Evolutionary conservation across 2,329 filamentous ascomycete species (phyloP).

Genomic region (Amauroascus niger): DNA sequence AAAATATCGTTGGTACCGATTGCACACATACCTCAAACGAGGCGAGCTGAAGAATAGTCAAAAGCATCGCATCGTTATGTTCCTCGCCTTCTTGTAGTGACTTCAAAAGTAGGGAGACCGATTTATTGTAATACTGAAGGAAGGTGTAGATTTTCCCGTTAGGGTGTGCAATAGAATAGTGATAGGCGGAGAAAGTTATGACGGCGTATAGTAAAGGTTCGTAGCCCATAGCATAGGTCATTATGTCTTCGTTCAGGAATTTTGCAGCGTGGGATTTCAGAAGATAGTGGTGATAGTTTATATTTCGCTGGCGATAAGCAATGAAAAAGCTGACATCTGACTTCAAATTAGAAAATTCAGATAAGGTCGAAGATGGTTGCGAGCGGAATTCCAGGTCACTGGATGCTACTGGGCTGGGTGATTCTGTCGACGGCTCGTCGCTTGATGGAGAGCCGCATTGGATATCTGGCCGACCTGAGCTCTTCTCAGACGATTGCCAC

Average conservation of each 20-base stretch:
- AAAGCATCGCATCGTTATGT: conserved; percentile 61
- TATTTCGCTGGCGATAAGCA: conserved; percentile 64
- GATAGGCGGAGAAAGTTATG: conserved; percentile 81
- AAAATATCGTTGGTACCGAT: neutral
- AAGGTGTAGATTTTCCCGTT: conserved; percentile 70
- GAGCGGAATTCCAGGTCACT: neutral
- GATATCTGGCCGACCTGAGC: conserved; percentile 23
- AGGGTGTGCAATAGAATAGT: conserved; percentile 61
- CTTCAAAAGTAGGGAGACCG: conserved; percentile 64
- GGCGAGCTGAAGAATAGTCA: conserved; percentile 84
- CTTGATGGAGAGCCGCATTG: conserved; percentile 45
- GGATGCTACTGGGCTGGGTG: conserved; percentile 24
- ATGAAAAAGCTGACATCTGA: conserved; percentile 69
- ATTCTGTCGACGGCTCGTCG: conserved; percentile 33
- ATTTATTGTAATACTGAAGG: conserved; percentile 80
- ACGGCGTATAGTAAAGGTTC: conserved; percentile 78
- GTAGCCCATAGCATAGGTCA: conserved; percentile 63
- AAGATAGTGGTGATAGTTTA: conserved; percentile 75
- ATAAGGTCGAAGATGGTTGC: conserved; percentile 9
- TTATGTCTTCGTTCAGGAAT: conserved; percentile 63
- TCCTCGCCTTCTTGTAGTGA: conserved; percentile 61
- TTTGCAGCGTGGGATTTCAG: conserved; percentile 59
- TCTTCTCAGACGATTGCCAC: conserved; percentile 25
- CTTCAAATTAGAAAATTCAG: conserved; percentile 32
- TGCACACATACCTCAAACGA: conserved; percentile 67